Percentiles rank a stretch among this genome's conserved stretches.
Evolutionary conservation across 2,329 filamentous ascomycete genomes (phyloP).

Genomic region (Pseudocercospora musae): DNA sequence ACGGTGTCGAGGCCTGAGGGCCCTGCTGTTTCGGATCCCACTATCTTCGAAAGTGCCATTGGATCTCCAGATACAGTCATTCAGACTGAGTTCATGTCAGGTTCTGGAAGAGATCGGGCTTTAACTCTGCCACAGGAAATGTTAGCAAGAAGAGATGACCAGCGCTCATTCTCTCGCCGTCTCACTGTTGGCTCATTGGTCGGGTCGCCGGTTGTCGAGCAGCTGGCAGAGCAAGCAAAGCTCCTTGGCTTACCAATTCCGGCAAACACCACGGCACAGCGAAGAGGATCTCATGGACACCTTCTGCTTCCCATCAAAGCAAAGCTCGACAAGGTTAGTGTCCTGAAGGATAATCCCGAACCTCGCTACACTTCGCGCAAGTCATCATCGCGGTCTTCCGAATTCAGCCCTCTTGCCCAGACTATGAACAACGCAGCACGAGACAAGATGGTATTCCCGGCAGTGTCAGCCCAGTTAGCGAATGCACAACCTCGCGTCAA

Average conservation of each 20-base stretch:
- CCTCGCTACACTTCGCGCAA: neutral
- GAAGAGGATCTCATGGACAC: constrained; percentile 22
- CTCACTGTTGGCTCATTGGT: constrained; percentile 4
- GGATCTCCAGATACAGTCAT: constrained; percentile 10
- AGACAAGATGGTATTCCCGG: neutral
- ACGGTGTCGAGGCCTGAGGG: neutral
- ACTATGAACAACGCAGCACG: constrained; percentile 2
- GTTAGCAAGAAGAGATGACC: neutral
- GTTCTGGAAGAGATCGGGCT: neutral
- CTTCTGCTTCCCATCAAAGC: constrained; percentile 24
- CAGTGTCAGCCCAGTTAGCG: neutral
- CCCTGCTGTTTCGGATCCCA: neutral
- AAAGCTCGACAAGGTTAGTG: constrained; percentile 20
- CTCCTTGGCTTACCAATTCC: constrained; percentile 19
- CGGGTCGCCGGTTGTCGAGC: constrained; percentile 8
- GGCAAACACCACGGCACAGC: constrained; percentile 20
- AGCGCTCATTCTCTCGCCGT: neutral
- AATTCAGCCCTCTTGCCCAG: constrained; percentile 3
- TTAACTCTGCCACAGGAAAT: neutral
- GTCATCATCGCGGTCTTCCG: neutral
- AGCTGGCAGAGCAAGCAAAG: constrained; percentile 18
- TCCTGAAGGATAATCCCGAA: constrained; percentile 11
- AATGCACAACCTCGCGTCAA: neutral
- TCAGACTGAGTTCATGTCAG: neutral
- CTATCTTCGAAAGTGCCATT: neutral